Percentiles rank a stretch among this genome's conserved stretches.
These are phyloP conservation scores for Neurospora sp. DNA, from an alignment of 2,329 filamentous ascomycete genomes.

Conservation along the genomic window DNA sequence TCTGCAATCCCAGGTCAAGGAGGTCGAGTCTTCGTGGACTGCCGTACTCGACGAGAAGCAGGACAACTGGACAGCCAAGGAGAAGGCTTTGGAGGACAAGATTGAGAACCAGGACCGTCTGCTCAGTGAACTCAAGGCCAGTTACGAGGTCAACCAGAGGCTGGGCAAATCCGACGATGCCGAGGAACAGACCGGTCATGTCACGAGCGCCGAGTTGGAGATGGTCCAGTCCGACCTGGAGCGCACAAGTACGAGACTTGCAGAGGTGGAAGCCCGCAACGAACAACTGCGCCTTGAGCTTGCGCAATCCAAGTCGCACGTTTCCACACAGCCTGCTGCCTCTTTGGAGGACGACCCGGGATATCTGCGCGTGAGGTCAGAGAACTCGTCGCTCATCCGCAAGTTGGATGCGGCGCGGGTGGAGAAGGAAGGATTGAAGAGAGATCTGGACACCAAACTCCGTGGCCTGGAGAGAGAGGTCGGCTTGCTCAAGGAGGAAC, in stretches of 20 bases:
- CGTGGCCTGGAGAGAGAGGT: constrained; percentile 73
- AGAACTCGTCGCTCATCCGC: constrained; percentile 84
- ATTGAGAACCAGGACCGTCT: constrained; percentile 87
- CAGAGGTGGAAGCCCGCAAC: constrained; percentile 87
- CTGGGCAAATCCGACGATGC: constrained; percentile 57
- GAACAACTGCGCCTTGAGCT: constrained; percentile 86
- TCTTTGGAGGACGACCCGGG: constrained; percentile 79
- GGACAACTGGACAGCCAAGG: constrained; percentile 92
- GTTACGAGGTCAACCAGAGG: constrained; percentile 90
- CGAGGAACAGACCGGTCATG: constrained; percentile 48
- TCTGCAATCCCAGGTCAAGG: constrained; percentile 72
- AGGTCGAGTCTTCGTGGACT: constrained; percentile 82
- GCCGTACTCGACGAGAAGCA: constrained; percentile 87
- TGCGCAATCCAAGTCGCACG: constrained; percentile 73
- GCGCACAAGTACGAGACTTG: constrained; percentile 73
- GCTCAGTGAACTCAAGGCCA: constrained; percentile 90
- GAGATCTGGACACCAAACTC: constrained; percentile 64
- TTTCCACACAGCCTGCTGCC: constrained; percentile 47
- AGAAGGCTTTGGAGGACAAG: constrained; percentile 81
- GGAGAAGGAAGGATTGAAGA: constrained; percentile 73
- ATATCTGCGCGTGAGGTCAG: constrained; percentile 79
- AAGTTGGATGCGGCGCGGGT: constrained; percentile 77
- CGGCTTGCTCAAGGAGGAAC: constrained; percentile 64
- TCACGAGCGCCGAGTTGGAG: constrained; percentile 83
- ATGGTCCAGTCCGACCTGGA: constrained; percentile 89